phyloP scores from a whole-genome alignment of 2,329 filamentous ascomycete genomes.

The Penicillium rolfsii region DNA sequence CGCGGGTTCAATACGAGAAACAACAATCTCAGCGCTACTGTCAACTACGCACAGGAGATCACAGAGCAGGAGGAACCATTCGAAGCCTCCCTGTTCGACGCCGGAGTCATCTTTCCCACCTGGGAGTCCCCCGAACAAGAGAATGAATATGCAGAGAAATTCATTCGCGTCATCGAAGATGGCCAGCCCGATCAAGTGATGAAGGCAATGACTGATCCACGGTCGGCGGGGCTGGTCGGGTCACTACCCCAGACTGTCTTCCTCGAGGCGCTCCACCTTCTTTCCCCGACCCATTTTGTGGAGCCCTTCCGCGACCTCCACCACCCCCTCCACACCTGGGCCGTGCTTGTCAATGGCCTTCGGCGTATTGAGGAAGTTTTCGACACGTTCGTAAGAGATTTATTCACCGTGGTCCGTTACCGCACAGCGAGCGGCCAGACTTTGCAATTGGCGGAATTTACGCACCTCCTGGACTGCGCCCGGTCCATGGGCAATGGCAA shows the following conservation, averaged over 20 bases:
- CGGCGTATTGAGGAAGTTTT: conserved; percentile 44
- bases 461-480: conserved; percentile 57
- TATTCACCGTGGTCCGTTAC: conserved; percentile 44
- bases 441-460: conserved; percentile 55
- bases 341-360: conserved; percentile 49
- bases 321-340: conserved; percentile 54
- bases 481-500: conserved; percentile 50
- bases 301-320: conserved; percentile 53
- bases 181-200: conserved; percentile 48
- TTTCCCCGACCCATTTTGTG: conserved; percentile 62
- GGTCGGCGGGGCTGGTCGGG: conserved; percentile 35
- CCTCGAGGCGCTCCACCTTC: conserved; percentile 63
- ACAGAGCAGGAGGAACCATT: neutral
- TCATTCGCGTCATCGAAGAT: conserved; percentile 38
- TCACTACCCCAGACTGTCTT: conserved; percentile 60
- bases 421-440: conserved; percentile 42
- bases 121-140: conserved; percentile 22
- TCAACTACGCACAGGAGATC: neutral
- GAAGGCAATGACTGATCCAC: conserved; percentile 38
- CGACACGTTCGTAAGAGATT: conserved; percentile 43
- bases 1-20: conserved; percentile 6
- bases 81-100: neutral
- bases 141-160: conserved; percentile 15
- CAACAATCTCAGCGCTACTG: conserved; percentile 5
- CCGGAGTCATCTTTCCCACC: conserved; percentile 1